Base-by-base conservation (phyloP, 768 basidiomycete genomes). In the Lentinula boryana region DNA sequence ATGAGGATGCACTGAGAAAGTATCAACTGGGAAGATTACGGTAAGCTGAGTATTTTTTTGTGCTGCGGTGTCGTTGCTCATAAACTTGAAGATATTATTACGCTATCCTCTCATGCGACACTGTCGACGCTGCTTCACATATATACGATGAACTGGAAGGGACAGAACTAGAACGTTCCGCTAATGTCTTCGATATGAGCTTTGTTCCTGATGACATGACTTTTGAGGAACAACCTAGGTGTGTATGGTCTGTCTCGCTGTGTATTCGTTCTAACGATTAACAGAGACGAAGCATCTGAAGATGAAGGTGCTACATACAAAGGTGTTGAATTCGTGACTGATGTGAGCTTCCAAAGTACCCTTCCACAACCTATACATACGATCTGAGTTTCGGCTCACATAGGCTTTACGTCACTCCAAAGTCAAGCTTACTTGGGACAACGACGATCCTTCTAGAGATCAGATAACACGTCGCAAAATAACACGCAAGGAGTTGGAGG, bases 361-460 rank as follows among this genome's bases (percentile, higher is more conserved):
- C 2, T 43, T n/a, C 23, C 15, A 49, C 18, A n/a, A 13, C 3
- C 48, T 35, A 16, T 35, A 27, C 27, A 36, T 58, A 31, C 21
- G 23, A 48, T 18, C 7, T 7, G 23, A 27, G 5, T n/a, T 8
- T 32, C 27, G 23, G 33, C 23, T 27, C 13, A 7, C 32, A 5
- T 64, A 98, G 95, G 96, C 96, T 9, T 84, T 99, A 5, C 89
- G 96, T 5, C 95, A 98, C 71, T 99, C 97, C 13, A 97, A 94
- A 78, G 96, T 98, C 62, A 97, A 93, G 68, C 82, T 98, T 35
- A 97, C 95, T 4, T 99, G 97, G 97, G 97, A 99, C 65, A 92
- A 95, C 58, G 97, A 98, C 71, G 95, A 98, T 65, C 88, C 91
- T 0, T 90, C 95, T 68, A 88, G 96, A 43, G 82, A 80, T 60